Conservation (phyloP, 2,329 filamentous ascomycete genomes). For the Phialophora tarda region DNA sequence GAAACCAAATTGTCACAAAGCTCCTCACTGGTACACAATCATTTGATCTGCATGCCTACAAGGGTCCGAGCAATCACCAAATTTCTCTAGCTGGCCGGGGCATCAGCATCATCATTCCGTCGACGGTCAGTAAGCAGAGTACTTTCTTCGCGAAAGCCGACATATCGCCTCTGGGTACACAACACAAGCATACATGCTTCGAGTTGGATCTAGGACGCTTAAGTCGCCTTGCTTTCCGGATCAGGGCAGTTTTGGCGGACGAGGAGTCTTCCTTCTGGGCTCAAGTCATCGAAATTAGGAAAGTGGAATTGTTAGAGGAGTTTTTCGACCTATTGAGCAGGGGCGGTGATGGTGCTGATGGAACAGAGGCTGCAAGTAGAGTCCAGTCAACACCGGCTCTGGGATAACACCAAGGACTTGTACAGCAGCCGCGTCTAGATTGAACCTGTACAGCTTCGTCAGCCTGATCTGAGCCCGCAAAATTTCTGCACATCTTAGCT, state of each 20-base stretch:
- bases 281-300: conserved; percentile 6
- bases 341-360: background rate
- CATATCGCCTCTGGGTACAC: no score
- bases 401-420: conserved; percentile 4
- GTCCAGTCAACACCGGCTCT: conserved; percentile 4
- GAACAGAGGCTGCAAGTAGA: conserved; percentile 6
- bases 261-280: conserved; percentile 5
- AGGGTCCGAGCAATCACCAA: background rate
- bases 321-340: conserved; percentile 3
- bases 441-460: conserved; percentile 4
- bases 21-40: conserved; percentile 6
- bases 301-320: conserved; percentile 4
- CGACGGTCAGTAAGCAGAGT: no score
- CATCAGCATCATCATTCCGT: no score
- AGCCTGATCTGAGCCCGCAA: conserved; percentile 4
- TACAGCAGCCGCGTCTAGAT: conserved; percentile 1
- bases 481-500: conserved; percentile 6
- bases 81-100: no score
- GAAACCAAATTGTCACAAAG: conserved; percentile 6
- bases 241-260: conserved; percentile 4
- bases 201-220: conserved; percentile 1
- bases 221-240: conserved; percentile 4
- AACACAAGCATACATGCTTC: background rate
- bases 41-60: conserved; percentile 1
- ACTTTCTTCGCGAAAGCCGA: no score